Evolutionary conservation across 495 filamentous ascomycete genomes (phyloP).

Genomic region (Penicillium argentinense): DNA sequence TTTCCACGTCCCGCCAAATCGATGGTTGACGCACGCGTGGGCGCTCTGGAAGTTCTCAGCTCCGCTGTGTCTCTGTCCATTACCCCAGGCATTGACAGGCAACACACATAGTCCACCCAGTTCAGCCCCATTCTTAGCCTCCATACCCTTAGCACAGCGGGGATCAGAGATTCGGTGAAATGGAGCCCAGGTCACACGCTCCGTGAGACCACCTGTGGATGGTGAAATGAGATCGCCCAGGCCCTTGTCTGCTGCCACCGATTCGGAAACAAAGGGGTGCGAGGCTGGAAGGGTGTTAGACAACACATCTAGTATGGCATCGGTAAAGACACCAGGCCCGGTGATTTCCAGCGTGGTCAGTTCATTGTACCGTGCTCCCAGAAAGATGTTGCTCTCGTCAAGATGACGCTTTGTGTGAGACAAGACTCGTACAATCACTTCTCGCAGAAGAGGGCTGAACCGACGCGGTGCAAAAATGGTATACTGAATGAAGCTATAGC

Average conservation of each 20-base stretch:
- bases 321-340: constrained; percentile 43
- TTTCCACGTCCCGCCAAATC: constrained; percentile 42
- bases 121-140: constrained; percentile 17
- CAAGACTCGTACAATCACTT: constrained; percentile 37
- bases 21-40: constrained; percentile 45
- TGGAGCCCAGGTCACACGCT: constrained; percentile 45
- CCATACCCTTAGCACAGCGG: constrained; percentile 33
- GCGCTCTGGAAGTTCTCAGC: constrained; percentile 29
- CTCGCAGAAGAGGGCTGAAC: constrained; percentile 39
- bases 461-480: constrained; percentile 40
- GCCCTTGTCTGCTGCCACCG: constrained; percentile 26
- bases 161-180: constrained; percentile 34
- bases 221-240: constrained; percentile 25
- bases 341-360: constrained; percentile 35
- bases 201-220: constrained; percentile 4
- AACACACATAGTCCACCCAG: constrained; percentile 42
- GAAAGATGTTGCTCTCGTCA: constrained; percentile 13
- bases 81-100: constrained; percentile 45
- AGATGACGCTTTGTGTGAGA: constrained; percentile 35
- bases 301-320: constrained; percentile 38
- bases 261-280: constrained; percentile 29
- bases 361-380: constrained; percentile 26
- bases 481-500: constrained; percentile 43
- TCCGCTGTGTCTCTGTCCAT: constrained; percentile 44
- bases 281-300: constrained; percentile 32